Evolutionary conservation across 1,284 basidiomycete species (phyloP), one percentile per base, ranked within the genome.

Genomic region (Rhodotorula sp.): DNA sequence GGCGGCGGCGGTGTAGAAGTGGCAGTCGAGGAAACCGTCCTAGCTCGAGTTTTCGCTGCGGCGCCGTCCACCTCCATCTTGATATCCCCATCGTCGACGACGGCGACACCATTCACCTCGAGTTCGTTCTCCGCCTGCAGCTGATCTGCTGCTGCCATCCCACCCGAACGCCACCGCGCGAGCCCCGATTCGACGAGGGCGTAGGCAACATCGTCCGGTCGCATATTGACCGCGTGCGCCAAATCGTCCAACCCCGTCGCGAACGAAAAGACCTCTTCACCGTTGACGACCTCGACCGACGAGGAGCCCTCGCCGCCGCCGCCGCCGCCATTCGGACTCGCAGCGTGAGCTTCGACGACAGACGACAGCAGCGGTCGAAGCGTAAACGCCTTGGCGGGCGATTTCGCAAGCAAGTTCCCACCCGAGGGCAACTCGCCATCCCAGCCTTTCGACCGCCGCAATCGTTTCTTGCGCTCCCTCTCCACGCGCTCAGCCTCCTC

Each of bases 181-280:
- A 98, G 83, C 23, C 93, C 93, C 65, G 90, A 89, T 79, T 97
- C 93, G 66, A 90, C 88, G 66, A 98, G 82, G 1, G 93, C 90
- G 80, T 94, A 92, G 1, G 92, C 89, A 0, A 89, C 87, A 79
- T 98, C 95, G 73, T 97, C 93, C 0, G 88, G 80, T 3, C 92
- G 86, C 65, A 98, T 82, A 80, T 91, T 76, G 60, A 75, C 63
- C 52, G 60, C 68, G 19, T 60, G 56, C 8, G 73, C 70, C 4
- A 76, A 48, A 16, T 70, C 66, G 5, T 68, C 66, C 18, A 77
- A 55, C n/a, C 60, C 56, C 3, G 64, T 73, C 38, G 69, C 67
- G 50, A 67, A 71, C 21, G 38, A 31, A 26, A 73, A 73, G 60
- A 64, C 64, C 50, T 26, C 62, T 7, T 60, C 66, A 23, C 31